Evolutionary conservation across 371 early-diverging fungal species (phyloP).

Genomic region (Zychaea mexicana): DNA sequence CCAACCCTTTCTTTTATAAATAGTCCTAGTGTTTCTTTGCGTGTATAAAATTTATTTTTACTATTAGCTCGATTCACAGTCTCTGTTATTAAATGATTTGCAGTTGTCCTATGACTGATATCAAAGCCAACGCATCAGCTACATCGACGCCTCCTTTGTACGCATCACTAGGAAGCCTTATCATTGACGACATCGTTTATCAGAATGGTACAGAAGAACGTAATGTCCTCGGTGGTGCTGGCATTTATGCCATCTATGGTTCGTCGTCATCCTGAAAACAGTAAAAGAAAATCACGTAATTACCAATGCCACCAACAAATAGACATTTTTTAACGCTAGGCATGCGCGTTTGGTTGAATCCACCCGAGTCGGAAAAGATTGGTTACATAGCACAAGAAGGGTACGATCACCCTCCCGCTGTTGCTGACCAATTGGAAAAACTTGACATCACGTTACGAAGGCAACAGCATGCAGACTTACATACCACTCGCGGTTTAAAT

Average conservation of each 20-base stretch:
- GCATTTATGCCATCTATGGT: conserved; percentile 55
- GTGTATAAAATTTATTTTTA: no score
- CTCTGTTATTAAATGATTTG: no score
- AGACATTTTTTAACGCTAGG: conserved; percentile 21
- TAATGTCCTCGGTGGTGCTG: conserved; percentile 49
- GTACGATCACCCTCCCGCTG: conserved; percentile 32
- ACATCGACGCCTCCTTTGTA: not conserved
- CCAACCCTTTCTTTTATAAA: not conserved
- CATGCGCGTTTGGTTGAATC: conserved; percentile 40
- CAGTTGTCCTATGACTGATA: no score
- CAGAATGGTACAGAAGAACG: conserved; percentile 31
- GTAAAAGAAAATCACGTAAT: not conserved
- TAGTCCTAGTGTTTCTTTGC: no score
- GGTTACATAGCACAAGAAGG: conserved; percentile 48
- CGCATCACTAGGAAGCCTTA: conserved; percentile 43
- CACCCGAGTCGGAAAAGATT: conserved; percentile 23
- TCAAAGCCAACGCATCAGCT: no score
- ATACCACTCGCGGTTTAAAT: conserved; percentile 47
- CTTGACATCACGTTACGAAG: conserved; percentile 31
- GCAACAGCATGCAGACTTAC: conserved; percentile 27
- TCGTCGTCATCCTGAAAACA: not conserved
- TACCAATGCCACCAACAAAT: not conserved
- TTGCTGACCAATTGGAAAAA: conserved; percentile 26
- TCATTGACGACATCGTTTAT: conserved; percentile 50
- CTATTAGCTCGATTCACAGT: no score